Conservation (phyloP, 768 basidiomycete species). For the Krasilnikovozyma curviuscula region DNA sequence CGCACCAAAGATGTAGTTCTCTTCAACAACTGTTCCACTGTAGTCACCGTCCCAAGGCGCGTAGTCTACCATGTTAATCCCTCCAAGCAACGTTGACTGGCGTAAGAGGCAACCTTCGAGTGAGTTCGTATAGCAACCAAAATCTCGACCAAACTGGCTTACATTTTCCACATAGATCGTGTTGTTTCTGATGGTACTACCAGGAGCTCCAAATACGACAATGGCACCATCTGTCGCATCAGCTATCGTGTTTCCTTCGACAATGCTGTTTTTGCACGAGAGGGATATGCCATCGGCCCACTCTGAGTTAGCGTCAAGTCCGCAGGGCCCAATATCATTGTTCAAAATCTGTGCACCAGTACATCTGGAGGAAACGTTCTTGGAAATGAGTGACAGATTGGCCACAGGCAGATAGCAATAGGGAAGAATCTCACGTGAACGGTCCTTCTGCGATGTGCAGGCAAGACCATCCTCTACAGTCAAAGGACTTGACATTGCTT, state of each 20-base stretch:
- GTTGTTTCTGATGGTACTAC: conserved; percentile 52
- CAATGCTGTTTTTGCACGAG: conserved; percentile 41
- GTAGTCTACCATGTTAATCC: conserved; percentile 40
- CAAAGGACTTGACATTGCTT: conserved; percentile 53
- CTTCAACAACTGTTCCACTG: conserved; percentile 41
- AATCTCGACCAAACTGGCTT: too few species aligned
- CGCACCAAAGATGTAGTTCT: conserved; percentile 50
- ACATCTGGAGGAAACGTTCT: conserved; percentile 28
- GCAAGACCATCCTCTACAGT: conserved; percentile 56
- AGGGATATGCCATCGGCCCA: conserved; percentile 59
- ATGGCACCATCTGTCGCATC: conserved; percentile 64
- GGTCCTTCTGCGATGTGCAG: conserved; percentile 37
- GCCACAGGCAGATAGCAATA: not conserved
- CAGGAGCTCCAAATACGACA: conserved; percentile 56
- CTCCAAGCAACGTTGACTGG: conserved; percentile 50
- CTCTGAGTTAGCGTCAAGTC: conserved; percentile 30
- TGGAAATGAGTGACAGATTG: not conserved
- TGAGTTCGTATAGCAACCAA: not conserved
- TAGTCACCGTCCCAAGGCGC: conserved; percentile 49
- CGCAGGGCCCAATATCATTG: conserved; percentile 47
- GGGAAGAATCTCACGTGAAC: not conserved
- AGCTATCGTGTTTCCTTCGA: conserved; percentile 50
- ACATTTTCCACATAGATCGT: conserved; percentile 40
- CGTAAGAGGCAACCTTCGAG: not conserved
- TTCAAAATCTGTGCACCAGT: too few species aligned